Evolutionary conservation across 805 yeast genomes (phyloP), one percentile per base, ranked within the genome.

Genomic region (Candida easanensis): DNA sequence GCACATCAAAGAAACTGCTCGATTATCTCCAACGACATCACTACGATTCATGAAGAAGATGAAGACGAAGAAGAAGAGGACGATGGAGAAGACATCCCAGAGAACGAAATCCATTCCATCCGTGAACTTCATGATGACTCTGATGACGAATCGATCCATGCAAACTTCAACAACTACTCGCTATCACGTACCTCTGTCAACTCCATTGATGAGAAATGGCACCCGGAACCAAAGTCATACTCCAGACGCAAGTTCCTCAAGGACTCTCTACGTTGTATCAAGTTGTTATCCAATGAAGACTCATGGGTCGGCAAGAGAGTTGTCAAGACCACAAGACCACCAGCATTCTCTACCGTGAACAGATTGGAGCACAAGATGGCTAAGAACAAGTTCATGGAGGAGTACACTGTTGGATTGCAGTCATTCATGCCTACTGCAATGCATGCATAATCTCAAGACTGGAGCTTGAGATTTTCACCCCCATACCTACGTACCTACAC

Each of bases 261-360:
- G 36, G 79, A 79, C 55, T 72, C 81, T 15, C 56, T 79, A 26
- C 70, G 83, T 37, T 80, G 86, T 49, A 75, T 80, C 20, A 75
- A 70, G 50, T 75, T 82, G 3, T 63, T 80, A 41, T 65, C 72
- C 1, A 66, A 67, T 47, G 77, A 74, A 35, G 80, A 78, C 33
- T 51, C 68, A 8, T 80, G 85, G 84, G 60, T 72, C 18, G 76
- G 78, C 34, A 75, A 69, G 51, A 19, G 42, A 13, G 37, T 51
- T 56, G 66, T 23, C 51, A 76, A 17, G 68, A 71, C 25, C 3
- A 13, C 32, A 4, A 36, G n/a, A 68, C 68, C 46, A 70, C 72
- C 2, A 58, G 71, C 14, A n/a, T 17, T 30, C 19, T 8, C 5
- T 19, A 30, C 33, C 16, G 33, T 16, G 8, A 30, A 3, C 49